A percentile compares a stretch with the other conserved stretches of the same genome.
Evolutionary conservation across 2,329 filamentous ascomycete species (phyloP).

Genomic region (Orbilia oligospora): DNA sequence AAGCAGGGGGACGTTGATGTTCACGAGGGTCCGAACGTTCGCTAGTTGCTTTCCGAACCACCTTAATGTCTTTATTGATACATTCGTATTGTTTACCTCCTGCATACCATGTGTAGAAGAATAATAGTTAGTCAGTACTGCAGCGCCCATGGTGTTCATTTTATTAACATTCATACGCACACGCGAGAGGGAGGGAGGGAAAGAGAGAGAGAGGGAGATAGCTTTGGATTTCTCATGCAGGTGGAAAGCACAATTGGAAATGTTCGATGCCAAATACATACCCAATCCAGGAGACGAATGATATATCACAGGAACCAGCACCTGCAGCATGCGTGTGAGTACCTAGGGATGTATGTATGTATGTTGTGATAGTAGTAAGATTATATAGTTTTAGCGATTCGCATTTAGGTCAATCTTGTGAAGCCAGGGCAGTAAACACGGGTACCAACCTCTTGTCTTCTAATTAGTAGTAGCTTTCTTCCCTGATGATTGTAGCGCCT

Average conservation of each 20-base stretch:
- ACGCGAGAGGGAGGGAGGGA: neutral
- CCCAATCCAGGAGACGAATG: neutral
- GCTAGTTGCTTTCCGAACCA: neutral
- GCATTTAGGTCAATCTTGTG: conserved; percentile 13
- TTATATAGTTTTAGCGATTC: conserved; percentile 23
- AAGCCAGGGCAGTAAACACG: conserved; percentile 27
- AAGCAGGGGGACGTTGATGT: neutral
- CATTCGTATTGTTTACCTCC: neutral
- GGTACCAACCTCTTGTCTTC: neutral
- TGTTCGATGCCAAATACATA: neutral
- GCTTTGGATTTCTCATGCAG: conserved; percentile 25
- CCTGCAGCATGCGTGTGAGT: conserved; percentile 24
- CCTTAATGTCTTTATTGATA: no score
- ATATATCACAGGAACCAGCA: conserved; percentile 34
- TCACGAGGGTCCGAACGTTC: conserved; percentile 31
- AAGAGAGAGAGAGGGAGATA: neutral
- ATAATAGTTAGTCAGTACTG: no score
- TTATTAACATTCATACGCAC: neutral
- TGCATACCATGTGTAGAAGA: neutral
- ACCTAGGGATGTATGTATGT: no score
- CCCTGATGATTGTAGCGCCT: no score
- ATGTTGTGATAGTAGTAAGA: neutral
- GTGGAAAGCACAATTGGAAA: conserved; percentile 16
- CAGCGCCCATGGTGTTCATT: no score
- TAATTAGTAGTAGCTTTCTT: no score